Percentiles rank a stretch among this genome's conserved stretches.
phyloP scores from a whole-genome alignment of 164 flowering plant species.

The Echeveria elegans region DNA sequence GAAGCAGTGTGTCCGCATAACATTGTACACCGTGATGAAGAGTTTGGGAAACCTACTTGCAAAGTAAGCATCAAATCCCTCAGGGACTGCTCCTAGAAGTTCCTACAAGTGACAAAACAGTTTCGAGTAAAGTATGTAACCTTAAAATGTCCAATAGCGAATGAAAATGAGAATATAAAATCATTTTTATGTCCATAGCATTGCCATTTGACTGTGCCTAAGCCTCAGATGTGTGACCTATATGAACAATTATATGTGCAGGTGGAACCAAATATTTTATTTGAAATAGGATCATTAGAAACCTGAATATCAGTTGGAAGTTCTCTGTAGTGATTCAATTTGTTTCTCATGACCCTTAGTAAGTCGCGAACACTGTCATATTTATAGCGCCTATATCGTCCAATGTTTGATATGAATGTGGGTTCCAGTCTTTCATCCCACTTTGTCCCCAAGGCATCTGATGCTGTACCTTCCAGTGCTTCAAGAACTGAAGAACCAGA shows the following conservation, averaged over 20 bases:
- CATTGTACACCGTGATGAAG: conserved; percentile 75
- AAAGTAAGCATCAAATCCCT: conserved; percentile 71
- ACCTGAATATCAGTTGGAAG: conserved; percentile 43
- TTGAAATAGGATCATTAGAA: not conserved
- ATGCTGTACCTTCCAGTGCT: conserved; percentile 28
- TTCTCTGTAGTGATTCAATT: conserved; percentile 40
- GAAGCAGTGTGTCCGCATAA: conserved; percentile 34
- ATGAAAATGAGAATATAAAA: no score
- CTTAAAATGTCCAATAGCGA: not conserved
- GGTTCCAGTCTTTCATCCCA: conserved; percentile 43
- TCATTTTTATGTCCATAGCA: no score
- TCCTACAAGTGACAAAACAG: conserved; percentile 30
- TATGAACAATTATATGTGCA: not conserved
- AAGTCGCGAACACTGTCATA: conserved; percentile 38
- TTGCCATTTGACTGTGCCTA: no score
- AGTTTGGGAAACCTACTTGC: conserved; percentile 63
- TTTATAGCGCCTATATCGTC: conserved; percentile 35
- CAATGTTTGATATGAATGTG: conserved; percentile 26
- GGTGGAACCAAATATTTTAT: not conserved
- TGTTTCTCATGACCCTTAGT: conserved; percentile 37
- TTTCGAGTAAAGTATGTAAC: not conserved
- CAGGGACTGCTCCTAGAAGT: conserved; percentile 66
- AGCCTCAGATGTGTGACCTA: not conserved
- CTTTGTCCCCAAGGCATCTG: conserved; percentile 28
- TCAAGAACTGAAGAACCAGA: conserved; percentile 22